Percentiles rank a stretch among this genome's conserved stretches.
Evolutionary conservation across 805 yeast species (phyloP).

Genomic region (Metschnikowia picachoensis): DNA sequence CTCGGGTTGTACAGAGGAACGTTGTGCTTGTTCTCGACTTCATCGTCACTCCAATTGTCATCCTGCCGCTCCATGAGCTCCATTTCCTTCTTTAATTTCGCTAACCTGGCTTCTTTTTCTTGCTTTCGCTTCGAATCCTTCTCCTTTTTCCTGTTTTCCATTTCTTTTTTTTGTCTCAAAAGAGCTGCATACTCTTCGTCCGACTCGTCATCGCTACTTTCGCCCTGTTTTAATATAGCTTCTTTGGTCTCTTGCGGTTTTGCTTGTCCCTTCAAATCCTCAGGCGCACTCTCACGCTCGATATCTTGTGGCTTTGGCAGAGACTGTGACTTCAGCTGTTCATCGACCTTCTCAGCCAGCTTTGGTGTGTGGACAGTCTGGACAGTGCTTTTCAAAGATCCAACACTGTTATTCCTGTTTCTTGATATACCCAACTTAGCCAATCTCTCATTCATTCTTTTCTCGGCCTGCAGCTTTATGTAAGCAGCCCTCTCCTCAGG

Average conservation of each 20-base stretch:
- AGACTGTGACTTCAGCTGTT: not conserved
- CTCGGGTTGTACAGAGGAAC: conserved; percentile 18
- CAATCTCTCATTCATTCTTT: conserved; percentile 77
- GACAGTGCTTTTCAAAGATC: conserved; percentile 2
- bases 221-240: conserved; percentile 17
- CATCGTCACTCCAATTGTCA: conserved; percentile 32
- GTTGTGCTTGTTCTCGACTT: conserved; percentile 15
- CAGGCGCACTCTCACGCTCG: not conserved
- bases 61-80: conserved; percentile 32
- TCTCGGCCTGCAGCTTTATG: conserved; percentile 71
- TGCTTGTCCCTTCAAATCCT: not conserved
- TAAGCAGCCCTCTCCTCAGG: conserved; percentile 73
- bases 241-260: conserved; percentile 4
- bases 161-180: conserved; percentile 38
- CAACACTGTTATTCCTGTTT: conserved; percentile 18
- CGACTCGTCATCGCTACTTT: conserved; percentile 33
- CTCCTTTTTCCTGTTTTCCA: conserved; percentile 42
- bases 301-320: conserved; percentile 2
- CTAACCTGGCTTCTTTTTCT: conserved; percentile 58
- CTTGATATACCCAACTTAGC: conserved; percentile 73
- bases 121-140: conserved; percentile 49
- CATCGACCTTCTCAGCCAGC: conserved; percentile 19
- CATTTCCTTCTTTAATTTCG: conserved; percentile 56
- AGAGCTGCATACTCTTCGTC: conserved; percentile 50
- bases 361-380: conserved; percentile 11